Evolutionary conservation across 2,329 filamentous ascomycete species (phyloP).

Genomic region (Pleomassaria siparia): DNA sequence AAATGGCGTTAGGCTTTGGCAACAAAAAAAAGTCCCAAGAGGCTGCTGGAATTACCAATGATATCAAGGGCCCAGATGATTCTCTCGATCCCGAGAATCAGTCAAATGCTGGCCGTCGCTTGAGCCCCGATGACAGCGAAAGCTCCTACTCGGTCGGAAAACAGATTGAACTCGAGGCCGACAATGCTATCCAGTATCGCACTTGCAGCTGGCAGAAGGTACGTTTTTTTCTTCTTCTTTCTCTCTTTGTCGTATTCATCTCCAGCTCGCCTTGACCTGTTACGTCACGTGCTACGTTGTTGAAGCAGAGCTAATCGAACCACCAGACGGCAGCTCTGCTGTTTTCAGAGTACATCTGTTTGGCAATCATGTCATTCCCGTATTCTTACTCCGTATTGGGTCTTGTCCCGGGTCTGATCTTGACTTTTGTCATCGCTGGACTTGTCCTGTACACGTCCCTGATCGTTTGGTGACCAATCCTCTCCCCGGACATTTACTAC

Average conservation of each 20-base stretch:
- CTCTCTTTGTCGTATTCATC: neutral
- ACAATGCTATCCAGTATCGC: conserved; percentile 82
- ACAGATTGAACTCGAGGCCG: conserved; percentile 76
- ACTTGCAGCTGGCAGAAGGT: conserved; percentile 94
- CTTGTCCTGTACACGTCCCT: conserved; percentile 83
- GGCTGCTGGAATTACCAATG: conserved; percentile 16
- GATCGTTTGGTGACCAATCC: conserved; percentile 57
- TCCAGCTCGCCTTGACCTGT: neutral
- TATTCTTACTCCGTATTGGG: conserved; percentile 89
- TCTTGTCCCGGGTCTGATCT: conserved; percentile 80
- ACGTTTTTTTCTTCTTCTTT: conserved; percentile 17
- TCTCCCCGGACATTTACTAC: neutral
- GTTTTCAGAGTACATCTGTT: conserved; percentile 93
- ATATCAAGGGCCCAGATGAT: conserved; percentile 12
- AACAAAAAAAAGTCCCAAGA: conserved; percentile 20
- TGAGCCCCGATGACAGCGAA: conserved; percentile 48
- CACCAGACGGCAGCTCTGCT: conserved; percentile 77
- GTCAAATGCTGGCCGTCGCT: conserved; percentile 29
- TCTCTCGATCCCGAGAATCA: conserved; percentile 35
- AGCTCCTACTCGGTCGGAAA: conserved; percentile 52
- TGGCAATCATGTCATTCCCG: conserved; percentile 93
- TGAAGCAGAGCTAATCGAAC: conserved; percentile 12
- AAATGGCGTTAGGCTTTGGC: conserved; percentile 54
- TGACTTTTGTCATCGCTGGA: conserved; percentile 76
- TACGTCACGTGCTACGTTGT: neutral